Base-by-base conservation (phyloP, 2,329 filamentous ascomycete genomes). In the Aspergillus candidus region DNA sequence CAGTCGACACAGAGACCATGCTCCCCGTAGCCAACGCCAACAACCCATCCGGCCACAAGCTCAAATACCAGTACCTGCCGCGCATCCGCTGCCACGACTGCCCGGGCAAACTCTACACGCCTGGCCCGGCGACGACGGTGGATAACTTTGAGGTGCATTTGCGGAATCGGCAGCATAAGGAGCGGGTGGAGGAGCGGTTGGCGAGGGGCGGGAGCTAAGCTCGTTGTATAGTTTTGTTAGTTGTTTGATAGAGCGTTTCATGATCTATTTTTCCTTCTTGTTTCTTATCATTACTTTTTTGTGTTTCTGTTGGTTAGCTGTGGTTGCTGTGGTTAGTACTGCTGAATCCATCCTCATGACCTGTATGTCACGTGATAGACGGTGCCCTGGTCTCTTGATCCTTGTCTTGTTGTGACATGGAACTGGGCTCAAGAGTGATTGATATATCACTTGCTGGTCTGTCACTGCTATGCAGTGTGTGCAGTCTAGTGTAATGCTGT, bases 61-160 rank as follows among this genome's bases (percentile, higher is more conserved):
- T 88, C 49, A 86, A 84, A 58, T 88, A 84, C 55, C 86, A 86
- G 68, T 97, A 85, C 68, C 74, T 95, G 39, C 93, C 93, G 7
- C 78, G 93, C 40, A 96, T 98, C 51, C 79, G 88, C 46, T 98
- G 93, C 65, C 80, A 84, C 37, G 93, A 98, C 65, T 97, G 93
- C 63, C 88, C 88, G 0, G 88, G 88, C 27, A 97, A 96, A 67
- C 73, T 95, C 10, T 98, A 98, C 67, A 95, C 90, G 0, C 88
- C 90, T 0, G 87, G 89, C 0, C 88, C 90, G 0, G 88, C 84
- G 17, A 85, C 79, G 63, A 89, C 88, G 2, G 86, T 91, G 4
- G 83, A 83, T 36, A 94, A 95, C 61, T 98, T 98, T 51, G 88
- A 95, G 68, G 82, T 94, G 1, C 93, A 98, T 70, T 73, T 97